Evolutionary conservation across 768 basidiomycete species (phyloP).

Genomic region (Exidia glandulosa): DNA sequence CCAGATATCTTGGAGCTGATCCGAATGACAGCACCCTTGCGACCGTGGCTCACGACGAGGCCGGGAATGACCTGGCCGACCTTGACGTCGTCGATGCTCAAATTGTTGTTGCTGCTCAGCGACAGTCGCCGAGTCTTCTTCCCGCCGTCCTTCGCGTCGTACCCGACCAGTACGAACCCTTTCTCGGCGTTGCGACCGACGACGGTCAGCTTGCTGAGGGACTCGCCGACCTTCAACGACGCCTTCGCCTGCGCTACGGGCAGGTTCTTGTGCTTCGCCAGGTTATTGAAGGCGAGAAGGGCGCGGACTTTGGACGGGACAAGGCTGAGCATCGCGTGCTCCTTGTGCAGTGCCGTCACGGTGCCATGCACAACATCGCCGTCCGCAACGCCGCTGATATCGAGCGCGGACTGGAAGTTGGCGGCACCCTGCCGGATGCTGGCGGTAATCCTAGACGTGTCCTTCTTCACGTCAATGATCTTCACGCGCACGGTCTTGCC

Average conservation of each 20-base stretch:
- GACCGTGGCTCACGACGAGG: constrained; percentile 62
- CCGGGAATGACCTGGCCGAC: constrained; percentile 72
- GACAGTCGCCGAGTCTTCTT: constrained; percentile 7
- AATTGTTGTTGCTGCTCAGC: constrained; percentile 32
- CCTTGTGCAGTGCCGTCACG: constrained; percentile 74
- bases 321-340: constrained; percentile 68
- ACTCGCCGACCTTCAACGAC: constrained; percentile 55
- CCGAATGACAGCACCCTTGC: constrained; percentile 68
- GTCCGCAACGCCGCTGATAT: constrained; percentile 67
- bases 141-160: constrained; percentile 44
- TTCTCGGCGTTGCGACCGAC: constrained; percentile 81
- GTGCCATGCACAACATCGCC: constrained; percentile 61
- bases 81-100: constrained; percentile 55
- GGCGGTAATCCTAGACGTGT: constrained; percentile 58
- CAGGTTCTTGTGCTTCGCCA: constrained; percentile 69
- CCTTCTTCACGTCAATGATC: constrained; percentile 51
- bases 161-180: constrained; percentile 72
- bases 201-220: constrained; percentile 70
- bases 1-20: constrained; percentile 62
- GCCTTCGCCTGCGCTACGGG: constrained; percentile 54
- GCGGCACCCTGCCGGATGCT: constrained; percentile 75
- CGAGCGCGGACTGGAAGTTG: constrained; percentile 36
- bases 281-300: constrained; percentile 74
- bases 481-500: constrained; percentile 83
- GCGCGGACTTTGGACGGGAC: constrained; percentile 61